These are phyloP conservation scores for Blakeslea trispora DNA, from an alignment of 371 early-diverging fungal genomes.

Conservation along the genomic window DNA sequence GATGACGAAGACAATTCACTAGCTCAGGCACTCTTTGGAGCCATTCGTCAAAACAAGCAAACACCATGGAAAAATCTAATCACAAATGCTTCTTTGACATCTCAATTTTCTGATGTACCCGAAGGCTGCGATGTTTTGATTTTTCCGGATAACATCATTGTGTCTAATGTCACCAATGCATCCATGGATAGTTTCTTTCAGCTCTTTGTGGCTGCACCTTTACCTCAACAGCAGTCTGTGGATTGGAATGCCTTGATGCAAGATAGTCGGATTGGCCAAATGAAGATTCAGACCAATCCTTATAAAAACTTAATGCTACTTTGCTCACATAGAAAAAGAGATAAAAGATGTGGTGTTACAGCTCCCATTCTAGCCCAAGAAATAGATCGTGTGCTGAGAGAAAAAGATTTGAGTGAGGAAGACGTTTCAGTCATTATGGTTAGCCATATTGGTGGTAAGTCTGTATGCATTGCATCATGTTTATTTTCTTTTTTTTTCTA, in stretches of 20 bases:
- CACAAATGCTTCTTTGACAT: conserved; percentile 34
- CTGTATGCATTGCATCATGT: not conserved
- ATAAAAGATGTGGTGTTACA: conserved; percentile 74
- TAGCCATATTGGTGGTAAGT: conserved; percentile 66
- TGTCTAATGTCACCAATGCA: conserved; percentile 34
- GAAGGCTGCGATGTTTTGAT: conserved; percentile 34
- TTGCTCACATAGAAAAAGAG: conserved; percentile 72
- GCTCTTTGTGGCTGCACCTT: conserved; percentile 21
- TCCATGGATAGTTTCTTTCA: conserved; percentile 31
- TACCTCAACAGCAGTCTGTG: conserved; percentile 18
- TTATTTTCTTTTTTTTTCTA: not conserved
- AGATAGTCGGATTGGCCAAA: conserved; percentile 12
- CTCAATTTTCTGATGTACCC: conserved; percentile 22
- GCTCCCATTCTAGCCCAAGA: conserved; percentile 69
- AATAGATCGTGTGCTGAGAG: conserved; percentile 53
- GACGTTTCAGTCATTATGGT: conserved; percentile 50
- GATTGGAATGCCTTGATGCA: conserved; percentile 10
- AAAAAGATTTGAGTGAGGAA: conserved; percentile 50
- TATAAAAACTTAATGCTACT: conserved; percentile 56
- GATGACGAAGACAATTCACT: conserved; percentile 48
- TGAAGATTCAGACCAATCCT: conserved; percentile 21
- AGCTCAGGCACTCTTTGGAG: conserved; percentile 23
- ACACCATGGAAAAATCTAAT: conserved; percentile 31
- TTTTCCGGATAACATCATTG: conserved; percentile 43
- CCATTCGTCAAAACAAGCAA: not conserved